Evolutionary conservation across 345 rosid genomes (phyloP).

Genomic region (Draba incana): DNA sequence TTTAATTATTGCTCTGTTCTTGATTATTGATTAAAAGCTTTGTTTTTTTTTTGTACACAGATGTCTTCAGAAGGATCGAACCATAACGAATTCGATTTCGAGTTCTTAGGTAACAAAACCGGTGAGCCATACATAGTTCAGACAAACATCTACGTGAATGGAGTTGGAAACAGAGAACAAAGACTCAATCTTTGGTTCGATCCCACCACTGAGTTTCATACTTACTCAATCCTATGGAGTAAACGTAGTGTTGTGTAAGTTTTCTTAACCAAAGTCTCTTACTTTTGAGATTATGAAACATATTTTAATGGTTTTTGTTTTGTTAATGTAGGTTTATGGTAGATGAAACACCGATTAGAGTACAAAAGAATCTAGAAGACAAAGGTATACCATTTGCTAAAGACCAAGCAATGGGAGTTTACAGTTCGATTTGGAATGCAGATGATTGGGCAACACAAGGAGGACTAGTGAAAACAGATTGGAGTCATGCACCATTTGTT

Average conservation of each 20-base stretch:
- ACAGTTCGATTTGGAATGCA: constrained; percentile 99
- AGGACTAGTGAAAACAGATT: constrained; percentile 90
- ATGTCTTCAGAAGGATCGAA: constrained; percentile 96
- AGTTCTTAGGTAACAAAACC: constrained; percentile 89
- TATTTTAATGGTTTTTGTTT: neutral
- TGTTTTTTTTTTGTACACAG: constrained; percentile 36
- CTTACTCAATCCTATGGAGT: constrained; percentile 85
- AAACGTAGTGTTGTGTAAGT: constrained; percentile 86
- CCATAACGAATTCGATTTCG: constrained; percentile 95
- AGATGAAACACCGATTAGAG: constrained; percentile 80
- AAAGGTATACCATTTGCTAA: constrained; percentile 87
- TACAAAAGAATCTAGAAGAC: constrained; percentile 84
- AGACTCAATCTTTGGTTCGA: constrained; percentile 94
- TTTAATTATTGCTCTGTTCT: too few species aligned
- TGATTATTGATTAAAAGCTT: too few species aligned
- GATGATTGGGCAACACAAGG: constrained; percentile 99
- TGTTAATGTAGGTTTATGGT: constrained; percentile 67
- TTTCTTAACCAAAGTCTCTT: neutral
- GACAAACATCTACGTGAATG: constrained; percentile 88
- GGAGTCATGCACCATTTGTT: constrained; percentile 93
- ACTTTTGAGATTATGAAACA: neutral
- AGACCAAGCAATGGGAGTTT: constrained; percentile 96
- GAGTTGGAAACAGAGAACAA: constrained; percentile 95
- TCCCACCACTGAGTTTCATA: constrained; percentile 87
- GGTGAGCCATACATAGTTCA: constrained; percentile 94